Base-by-base conservation (phyloP, 805 yeast species). In the Schizosaccharomyces octosporus region DNA sequence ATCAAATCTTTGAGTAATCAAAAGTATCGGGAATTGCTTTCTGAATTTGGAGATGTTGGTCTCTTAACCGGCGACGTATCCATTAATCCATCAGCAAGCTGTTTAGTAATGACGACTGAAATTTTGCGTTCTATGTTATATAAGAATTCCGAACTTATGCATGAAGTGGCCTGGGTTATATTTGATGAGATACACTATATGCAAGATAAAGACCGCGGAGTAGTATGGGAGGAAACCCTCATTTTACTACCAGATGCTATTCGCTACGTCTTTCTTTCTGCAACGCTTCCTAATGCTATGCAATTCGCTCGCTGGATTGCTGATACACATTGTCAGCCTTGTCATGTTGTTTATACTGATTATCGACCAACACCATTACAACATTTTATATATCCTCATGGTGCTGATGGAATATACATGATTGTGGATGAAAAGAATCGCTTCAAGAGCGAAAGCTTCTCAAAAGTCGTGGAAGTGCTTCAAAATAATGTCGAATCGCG, bases 51-150 rank as follows among this genome's bases (percentile, higher is more conserved):
- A 29, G 97, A 93, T 71, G 97, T 93, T 41, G 99, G 99, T 60
- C 78, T 93, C 63, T 93, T 93, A 95, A 93, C 99, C 13, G 99
- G 99, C 71, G 99, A 93, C 77, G 96, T 93, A 55, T 90, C 97
- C 31, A 90, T 93, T 66, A 93, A 93, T 68, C 97, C 97, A 4
- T 96, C 89, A 67, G 99, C 98, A 3, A 90, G 95, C 57, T 93
- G 99, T 76, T 76, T 93, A 65, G 97, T 93, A 60, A 93, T 93
- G 99, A 93, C 99, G 24, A 93, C 99, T 0, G 99, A 93, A 73
- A 93, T 93, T 83, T 76, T 93, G 68, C 76, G 99, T 69, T 84
- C 95, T 63, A 93, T 93, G 99, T 78, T 93, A 55, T 93, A 93
- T 71, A 78, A 97, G 71, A 98, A 98, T 65, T 87, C 97, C n/a